Evolutionary conservation across 2,329 filamentous ascomycete species (phyloP).

Genomic region (Didymosphaeria variabile): DNA sequence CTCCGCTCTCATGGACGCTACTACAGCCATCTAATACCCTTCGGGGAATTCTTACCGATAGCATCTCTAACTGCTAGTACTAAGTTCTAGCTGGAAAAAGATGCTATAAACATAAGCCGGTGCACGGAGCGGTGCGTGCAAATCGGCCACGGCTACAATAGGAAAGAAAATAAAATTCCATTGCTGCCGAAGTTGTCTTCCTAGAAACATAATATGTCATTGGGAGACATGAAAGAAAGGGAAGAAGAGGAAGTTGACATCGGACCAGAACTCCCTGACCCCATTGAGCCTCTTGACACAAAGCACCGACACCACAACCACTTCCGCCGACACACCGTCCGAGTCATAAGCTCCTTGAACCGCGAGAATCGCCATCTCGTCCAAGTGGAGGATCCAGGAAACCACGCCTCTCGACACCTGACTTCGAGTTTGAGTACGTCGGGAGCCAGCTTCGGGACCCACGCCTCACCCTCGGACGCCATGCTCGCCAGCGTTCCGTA

Average conservation of each 20-base stretch:
- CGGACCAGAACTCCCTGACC: neutral
- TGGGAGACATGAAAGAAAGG: no score
- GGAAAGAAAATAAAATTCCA: neutral
- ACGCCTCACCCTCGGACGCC: conserved; percentile 11
- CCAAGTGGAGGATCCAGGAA: neutral
- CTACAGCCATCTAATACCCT: no score
- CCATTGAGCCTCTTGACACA: neutral
- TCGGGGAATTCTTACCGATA: no score
- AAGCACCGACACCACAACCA: neutral
- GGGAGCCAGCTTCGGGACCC: conserved; percentile 17
- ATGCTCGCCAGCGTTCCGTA: conserved; percentile 6
- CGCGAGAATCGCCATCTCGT: no score
- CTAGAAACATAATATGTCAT: neutral
- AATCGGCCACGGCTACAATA: neutral
- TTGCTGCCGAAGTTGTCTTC: neutral
- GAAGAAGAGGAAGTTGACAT: neutral
- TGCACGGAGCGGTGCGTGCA: no score
- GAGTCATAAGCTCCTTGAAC: neutral
- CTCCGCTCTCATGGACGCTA: no score
- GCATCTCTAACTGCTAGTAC: no score
- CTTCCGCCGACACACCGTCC: neutral
- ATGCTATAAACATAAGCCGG: no score
- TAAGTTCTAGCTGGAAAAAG: no score
- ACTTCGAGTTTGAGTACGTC: conserved; percentile 21
- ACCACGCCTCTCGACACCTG: conserved; percentile 16